Percentiles rank a stretch among this genome's conserved stretches.
Evolutionary conservation across 257 asterid species (phyloP).

Genomic region (Schizonepeta tenuifolia): DNA sequence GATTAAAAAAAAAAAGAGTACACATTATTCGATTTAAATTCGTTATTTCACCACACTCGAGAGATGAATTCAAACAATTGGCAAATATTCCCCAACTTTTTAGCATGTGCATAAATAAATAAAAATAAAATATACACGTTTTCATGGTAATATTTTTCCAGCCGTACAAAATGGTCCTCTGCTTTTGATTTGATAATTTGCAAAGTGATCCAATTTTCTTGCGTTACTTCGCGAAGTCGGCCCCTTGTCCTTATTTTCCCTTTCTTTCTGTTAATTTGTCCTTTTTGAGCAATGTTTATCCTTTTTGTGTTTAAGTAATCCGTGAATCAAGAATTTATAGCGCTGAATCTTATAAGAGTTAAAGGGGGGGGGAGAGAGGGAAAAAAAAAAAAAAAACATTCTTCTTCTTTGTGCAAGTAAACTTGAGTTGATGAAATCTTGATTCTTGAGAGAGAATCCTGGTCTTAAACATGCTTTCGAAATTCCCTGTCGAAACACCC

Average conservation of each 20-base stretch:
- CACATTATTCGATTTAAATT: no score
- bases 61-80: no score
- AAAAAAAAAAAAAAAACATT: not conserved
- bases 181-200: not conserved
- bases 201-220: not conserved
- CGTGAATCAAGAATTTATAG: not conserved
- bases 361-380: no score
- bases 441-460: slow-evolving; percentile 18
- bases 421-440: slow-evolving; percentile 29
- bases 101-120: not conserved
- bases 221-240: slow-evolving; percentile 24
- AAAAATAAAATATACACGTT: not conserved
- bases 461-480: slow-evolving; percentile 51
- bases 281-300: not conserved
- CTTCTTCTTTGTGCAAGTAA: not conserved
- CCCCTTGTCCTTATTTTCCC: slow-evolving; percentile 11
- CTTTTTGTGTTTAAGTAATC: not conserved
- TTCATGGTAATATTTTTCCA: not conserved
- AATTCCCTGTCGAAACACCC: slow-evolving; percentile 46
- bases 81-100: no score
- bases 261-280: not conserved
- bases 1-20: no score
- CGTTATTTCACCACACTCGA: no score
- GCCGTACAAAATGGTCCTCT: slow-evolving; percentile 23
- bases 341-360: slow-evolving; percentile 9